phyloP scores from a whole-genome alignment of 148 eudicot genomes.

The Cornus controversa region DNA sequence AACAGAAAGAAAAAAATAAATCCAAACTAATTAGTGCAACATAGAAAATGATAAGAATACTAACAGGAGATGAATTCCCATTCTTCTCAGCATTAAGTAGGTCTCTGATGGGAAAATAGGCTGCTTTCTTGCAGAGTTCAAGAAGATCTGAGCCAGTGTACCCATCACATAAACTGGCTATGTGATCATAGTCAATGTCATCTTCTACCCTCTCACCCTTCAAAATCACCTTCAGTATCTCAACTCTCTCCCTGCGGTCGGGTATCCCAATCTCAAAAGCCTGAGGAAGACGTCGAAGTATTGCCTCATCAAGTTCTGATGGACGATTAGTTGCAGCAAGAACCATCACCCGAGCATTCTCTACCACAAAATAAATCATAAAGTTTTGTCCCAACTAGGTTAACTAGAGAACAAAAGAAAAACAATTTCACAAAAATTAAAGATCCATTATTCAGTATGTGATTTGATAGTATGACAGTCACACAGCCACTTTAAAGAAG shows the following conservation, averaged over 20 bases:
- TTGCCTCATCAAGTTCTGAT: constrained; percentile 95
- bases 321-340: constrained; percentile 99
- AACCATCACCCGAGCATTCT: constrained; percentile 93
- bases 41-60: constrained; percentile 16
- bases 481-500: background rate
- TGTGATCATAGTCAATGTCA: constrained; percentile 56
- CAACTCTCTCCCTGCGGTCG: constrained; percentile 63
- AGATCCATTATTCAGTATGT: background rate
- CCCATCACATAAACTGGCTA: constrained; percentile 81
- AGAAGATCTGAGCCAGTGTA: constrained; percentile 88
- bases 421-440: background rate
- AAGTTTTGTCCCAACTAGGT: background rate
- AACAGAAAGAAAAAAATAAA: background rate
- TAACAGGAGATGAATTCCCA: constrained; percentile 59
- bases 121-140: constrained; percentile 92
- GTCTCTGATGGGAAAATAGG: constrained; percentile 88
- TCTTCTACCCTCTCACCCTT: constrained; percentile 76
- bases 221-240: constrained; percentile 69
- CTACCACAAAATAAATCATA: constrained; percentile 28
- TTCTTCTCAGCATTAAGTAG: constrained; percentile 75
- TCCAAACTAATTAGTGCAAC: constrained; percentile 1
- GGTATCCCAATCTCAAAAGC: constrained; percentile 95
- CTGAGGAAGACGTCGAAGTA: constrained; percentile 92
- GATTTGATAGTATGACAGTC: background rate
- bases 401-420: constrained; percentile 5